Conservation (phyloP, 2,329 filamentous ascomycete species). For the Grosmannia penicillata region DNA sequence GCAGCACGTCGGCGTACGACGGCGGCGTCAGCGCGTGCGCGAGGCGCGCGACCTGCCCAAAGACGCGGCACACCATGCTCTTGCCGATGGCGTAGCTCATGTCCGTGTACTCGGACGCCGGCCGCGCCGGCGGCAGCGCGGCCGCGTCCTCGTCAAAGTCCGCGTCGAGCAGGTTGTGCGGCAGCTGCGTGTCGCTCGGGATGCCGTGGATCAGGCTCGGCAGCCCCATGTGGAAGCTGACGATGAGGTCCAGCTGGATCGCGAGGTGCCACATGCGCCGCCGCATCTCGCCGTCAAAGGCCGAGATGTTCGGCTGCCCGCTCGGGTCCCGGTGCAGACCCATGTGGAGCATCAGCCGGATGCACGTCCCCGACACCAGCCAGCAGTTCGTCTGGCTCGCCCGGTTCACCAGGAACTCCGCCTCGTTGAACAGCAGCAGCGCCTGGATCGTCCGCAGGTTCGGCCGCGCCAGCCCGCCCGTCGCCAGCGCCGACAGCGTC, state of each 20-base stretch:
- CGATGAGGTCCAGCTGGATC: conserved; percentile 45
- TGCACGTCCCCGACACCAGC: conserved; percentile 31
- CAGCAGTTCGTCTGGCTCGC: conserved; percentile 39
- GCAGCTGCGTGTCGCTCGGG: conserved; percentile 46
- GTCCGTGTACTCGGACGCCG: conserved; percentile 42
- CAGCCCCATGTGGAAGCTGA: conserved; percentile 53
- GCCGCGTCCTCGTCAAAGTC: conserved; percentile 44
- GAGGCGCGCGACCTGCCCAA: conserved; percentile 33
- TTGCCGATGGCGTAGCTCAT: conserved; percentile 41
- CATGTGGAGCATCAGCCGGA: conserved; percentile 43
- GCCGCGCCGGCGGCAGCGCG: conserved; percentile 40
- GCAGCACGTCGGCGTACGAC: conserved; percentile 32
- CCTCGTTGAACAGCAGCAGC: conserved; percentile 36
- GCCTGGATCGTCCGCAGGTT: conserved; percentile 32
- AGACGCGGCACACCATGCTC: conserved; percentile 28
- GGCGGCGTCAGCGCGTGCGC: conserved; percentile 33
- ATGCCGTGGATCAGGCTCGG: conserved; percentile 50
- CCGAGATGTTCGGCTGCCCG: conserved; percentile 32
- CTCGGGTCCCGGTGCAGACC: conserved; percentile 41
- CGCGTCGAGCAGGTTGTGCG: conserved; percentile 48
- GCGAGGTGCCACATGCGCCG: conserved; percentile 38
- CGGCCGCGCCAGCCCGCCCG: conserved; percentile 35
- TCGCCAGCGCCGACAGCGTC: conserved; percentile 34
- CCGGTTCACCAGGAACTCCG: conserved; percentile 35
- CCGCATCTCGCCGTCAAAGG: conserved; percentile 39